Base-by-base conservation (phyloP, 176 grass and related monocot genomes). In the Oryza officinalis region DNA sequence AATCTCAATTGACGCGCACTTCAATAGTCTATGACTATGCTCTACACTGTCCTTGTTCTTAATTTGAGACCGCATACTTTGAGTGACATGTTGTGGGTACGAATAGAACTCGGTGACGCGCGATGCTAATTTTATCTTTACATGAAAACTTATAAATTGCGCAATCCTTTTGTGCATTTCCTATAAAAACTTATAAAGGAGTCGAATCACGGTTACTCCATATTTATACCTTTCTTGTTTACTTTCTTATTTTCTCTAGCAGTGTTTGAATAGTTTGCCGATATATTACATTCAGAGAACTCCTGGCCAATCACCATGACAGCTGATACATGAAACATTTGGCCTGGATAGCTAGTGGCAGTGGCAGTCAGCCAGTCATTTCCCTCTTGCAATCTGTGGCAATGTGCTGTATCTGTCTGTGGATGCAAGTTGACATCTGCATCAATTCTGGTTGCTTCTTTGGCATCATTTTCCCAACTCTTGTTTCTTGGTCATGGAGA, bases 1-100 rank as follows among this genome's bases (percentile, higher is more conserved):
- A 80, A 85, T 81, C 64, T 81, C 63, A 10, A 38, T 81, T 63
- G 5, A 57, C 28, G 82, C 76, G 76, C 76, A 85, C 82, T 80
- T 38, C 76, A 63, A 60, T 46, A 40, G 37, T 69, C 44, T 52
- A 75, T 17, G 61, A 84, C 72, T 84, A 76, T 40, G 13, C 65
- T 27, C 25, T 75, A 7, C 14, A 54, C 17, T 66, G 61, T 23
- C 54, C 54, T 23, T 14, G 52, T 60, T 60, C 50, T 60, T 60
- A 60, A 60, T 60, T 60, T 8, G n/a, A 60, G 54, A 22, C 54
- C 22, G 22, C 22, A 60, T 54, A 20, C 5, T 54, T 54, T 54
- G 50, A 54, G 50, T 54, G 50, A 54, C 50, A 54, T 54, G 50
- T 54, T 54, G 17, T 54, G 50, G 50, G 50, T 54, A 54, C 18